Evolutionary conservation across 2,329 filamentous ascomycete species (phyloP).

Genomic region (Fusarium sp.): DNA sequence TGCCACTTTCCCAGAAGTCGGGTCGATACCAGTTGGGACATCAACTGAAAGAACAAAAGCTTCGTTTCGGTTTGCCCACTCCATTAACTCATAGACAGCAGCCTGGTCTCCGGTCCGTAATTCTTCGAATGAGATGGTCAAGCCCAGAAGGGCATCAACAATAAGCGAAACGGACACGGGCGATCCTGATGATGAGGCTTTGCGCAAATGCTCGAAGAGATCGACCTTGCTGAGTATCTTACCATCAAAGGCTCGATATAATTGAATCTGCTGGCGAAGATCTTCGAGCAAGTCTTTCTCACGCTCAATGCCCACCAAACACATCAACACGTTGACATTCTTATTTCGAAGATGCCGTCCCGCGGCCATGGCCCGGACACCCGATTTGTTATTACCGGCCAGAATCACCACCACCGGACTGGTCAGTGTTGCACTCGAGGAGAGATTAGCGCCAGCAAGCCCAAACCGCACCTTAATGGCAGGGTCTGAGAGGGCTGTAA

Average conservation of each 20-base stretch:
- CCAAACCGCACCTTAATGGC: constrained; percentile 69
- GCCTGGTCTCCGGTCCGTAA: constrained; percentile 86
- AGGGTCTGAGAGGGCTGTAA: constrained; percentile 76
- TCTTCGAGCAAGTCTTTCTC: constrained; percentile 86
- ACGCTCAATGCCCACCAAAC: constrained; percentile 87
- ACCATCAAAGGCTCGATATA: constrained; percentile 88
- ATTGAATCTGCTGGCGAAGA: constrained; percentile 83
- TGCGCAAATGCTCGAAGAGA: constrained; percentile 72
- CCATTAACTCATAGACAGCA: constrained; percentile 89
- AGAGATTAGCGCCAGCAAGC: constrained; percentile 59
- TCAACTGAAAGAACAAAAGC: constrained; percentile 90
- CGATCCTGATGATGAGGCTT: constrained; percentile 56
- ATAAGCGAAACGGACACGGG: constrained; percentile 81
- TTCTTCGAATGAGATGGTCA: constrained; percentile 91
- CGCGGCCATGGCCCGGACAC: constrained; percentile 86
- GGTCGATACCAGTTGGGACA: constrained; percentile 89
- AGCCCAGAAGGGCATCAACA: constrained; percentile 88
- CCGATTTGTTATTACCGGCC: constrained; percentile 95
- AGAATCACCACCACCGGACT: constrained; percentile 76
- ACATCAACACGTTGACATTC: constrained; percentile 84
- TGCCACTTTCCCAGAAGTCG: constrained; percentile 77
- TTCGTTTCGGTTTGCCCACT: constrained; percentile 92
- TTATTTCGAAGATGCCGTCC: constrained; percentile 90
- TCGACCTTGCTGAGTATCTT: constrained; percentile 75
- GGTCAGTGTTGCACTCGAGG: constrained; percentile 50